Conservation (phyloP, 768 basidiomycete species). For the Kondoa malvinella region DNA sequence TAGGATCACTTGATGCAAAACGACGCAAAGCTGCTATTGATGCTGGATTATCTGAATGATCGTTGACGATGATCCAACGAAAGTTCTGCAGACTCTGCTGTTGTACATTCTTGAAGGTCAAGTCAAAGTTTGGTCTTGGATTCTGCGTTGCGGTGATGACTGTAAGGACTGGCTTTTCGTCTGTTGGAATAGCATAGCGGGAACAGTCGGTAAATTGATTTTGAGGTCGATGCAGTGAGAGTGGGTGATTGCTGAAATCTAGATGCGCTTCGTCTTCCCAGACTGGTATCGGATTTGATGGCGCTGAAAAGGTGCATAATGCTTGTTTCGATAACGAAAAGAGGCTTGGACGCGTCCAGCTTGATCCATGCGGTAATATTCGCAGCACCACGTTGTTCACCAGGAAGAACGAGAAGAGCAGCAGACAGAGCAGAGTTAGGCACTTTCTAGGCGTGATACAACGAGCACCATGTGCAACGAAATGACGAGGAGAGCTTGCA, state of each 20-base stretch:
- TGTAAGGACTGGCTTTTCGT: conserved; percentile 16
- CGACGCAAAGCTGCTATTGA: conserved; percentile 4
- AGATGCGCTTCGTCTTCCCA: conserved; percentile 14
- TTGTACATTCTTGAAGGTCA: conserved; percentile 19
- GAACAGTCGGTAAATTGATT: conserved; percentile 21
- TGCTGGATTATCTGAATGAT: conserved; percentile 13
- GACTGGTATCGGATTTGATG: conserved; percentile 16
- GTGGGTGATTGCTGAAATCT: conserved; percentile 21
- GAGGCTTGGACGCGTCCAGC: not conserved
- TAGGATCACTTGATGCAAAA: conserved; percentile 10
- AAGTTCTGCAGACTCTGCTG: conserved; percentile 22
- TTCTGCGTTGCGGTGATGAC: conserved; percentile 25
- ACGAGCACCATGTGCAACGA: not conserved
- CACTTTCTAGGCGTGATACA: not conserved
- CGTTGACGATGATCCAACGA: conserved; percentile 25
- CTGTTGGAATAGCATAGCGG: conserved; percentile 7
- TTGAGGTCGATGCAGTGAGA: conserved; percentile 13
- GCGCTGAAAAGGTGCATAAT: conserved; percentile 10
- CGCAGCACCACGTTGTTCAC: not conserved
- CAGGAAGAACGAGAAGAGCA: not conserved
- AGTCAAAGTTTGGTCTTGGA: conserved; percentile 16
- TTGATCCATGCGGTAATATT: not conserved
- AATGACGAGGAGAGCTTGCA: not conserved
- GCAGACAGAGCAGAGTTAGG: not conserved
- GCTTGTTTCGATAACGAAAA: not conserved